Evolutionary conservation across 2,329 filamentous ascomycete genomes (phyloP).

Genomic region (Hypoxylon sp.): DNA sequence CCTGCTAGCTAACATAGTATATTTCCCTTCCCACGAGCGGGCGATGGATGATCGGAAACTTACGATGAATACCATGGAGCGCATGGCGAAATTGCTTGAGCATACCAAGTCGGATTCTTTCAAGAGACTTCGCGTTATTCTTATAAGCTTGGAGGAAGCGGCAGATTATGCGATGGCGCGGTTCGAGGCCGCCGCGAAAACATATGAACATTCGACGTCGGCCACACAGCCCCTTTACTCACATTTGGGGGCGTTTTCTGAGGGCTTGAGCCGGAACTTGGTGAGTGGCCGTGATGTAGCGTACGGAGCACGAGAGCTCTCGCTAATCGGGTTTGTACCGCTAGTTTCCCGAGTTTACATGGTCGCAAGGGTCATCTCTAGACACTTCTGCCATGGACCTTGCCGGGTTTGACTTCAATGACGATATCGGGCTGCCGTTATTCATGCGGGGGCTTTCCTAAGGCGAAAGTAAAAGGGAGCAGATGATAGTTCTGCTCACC

Average conservation of each 20-base stretch:
- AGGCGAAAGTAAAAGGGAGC: neutral
- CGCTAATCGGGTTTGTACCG: conserved; percentile 12
- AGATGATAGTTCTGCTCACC: neutral
- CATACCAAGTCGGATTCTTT: conserved; percentile 35
- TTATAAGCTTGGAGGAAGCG: conserved; percentile 33
- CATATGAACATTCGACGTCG: neutral
- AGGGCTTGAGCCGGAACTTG: conserved; percentile 12
- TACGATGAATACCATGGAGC: conserved; percentile 33
- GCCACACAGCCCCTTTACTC: conserved; percentile 7
- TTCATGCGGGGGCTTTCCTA: conserved; percentile 26
- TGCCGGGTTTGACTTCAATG: conserved; percentile 23
- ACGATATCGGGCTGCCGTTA: conserved; percentile 6
- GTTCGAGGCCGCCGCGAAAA: neutral
- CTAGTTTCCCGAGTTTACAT: conserved; percentile 18
- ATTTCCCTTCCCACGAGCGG: conserved; percentile 40
- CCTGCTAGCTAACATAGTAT: conserved; percentile 45
- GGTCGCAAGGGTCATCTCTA: conserved; percentile 20
- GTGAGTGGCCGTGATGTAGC: conserved; percentile 5
- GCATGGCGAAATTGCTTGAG: conserved; percentile 39
- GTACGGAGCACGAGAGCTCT: neutral
- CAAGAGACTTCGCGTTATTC: conserved; percentile 36
- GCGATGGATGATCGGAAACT: conserved; percentile 42
- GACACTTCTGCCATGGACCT: conserved; percentile 8
- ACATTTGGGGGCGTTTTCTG: conserved; percentile 8
- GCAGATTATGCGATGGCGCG: conserved; percentile 23